Evolutionary conservation across 1,139 yeast genomes (phyloP).

Genomic region (Pichia sp.): DNA sequence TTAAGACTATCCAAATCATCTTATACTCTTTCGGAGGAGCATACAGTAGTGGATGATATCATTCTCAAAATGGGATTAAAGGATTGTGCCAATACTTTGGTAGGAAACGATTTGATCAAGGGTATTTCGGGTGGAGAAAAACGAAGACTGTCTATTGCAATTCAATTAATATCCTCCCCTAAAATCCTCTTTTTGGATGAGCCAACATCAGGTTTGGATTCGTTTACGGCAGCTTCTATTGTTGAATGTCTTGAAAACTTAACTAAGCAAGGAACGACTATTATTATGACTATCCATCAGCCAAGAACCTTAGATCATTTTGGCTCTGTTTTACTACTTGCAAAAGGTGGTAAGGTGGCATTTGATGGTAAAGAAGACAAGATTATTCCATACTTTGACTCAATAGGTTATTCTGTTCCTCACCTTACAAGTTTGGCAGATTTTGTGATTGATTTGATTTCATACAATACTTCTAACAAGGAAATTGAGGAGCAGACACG

Average conservation of each 20-base stretch:
- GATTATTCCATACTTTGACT: slow-evolving; percentile 42
- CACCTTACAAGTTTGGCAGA: slow-evolving; percentile 66
- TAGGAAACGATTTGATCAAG: slow-evolving; percentile 68
- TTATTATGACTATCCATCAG: slow-evolving; percentile 79
- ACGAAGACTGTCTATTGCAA: slow-evolving; percentile 76
- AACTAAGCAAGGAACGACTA: slow-evolving; percentile 55
- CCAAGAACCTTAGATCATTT: slow-evolving; percentile 65
- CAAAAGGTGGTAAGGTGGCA: slow-evolving; percentile 68
- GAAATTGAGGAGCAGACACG: slow-evolving; percentile 43
- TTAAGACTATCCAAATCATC: slow-evolving; percentile 48
- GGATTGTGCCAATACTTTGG: slow-evolving; percentile 72
- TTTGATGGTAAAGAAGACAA: slow-evolving; percentile 55
- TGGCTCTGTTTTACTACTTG: slow-evolving; percentile 63
- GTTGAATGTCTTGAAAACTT: slow-evolving; percentile 55
- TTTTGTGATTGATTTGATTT: slow-evolving; percentile 64
- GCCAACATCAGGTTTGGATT: slow-evolving; percentile 85
- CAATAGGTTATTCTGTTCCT: slow-evolving; percentile 53
- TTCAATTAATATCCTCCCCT: slow-evolving; percentile 69
- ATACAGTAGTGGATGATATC: slow-evolving; percentile 45
- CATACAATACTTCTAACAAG: slow-evolving; percentile 45
- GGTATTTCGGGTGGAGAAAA: slow-evolving; percentile 90
- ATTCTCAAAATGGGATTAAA: slow-evolving; percentile 65
- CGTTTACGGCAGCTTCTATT: slow-evolving; percentile 70
- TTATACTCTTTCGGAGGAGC: slow-evolving; percentile 34
- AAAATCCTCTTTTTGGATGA: slow-evolving; percentile 73